Evolutionary conservation across 306 rosid species (phyloP), one percentile per base, ranked within the genome.

Genomic region (Gynostemma pentaphyllum): DNA sequence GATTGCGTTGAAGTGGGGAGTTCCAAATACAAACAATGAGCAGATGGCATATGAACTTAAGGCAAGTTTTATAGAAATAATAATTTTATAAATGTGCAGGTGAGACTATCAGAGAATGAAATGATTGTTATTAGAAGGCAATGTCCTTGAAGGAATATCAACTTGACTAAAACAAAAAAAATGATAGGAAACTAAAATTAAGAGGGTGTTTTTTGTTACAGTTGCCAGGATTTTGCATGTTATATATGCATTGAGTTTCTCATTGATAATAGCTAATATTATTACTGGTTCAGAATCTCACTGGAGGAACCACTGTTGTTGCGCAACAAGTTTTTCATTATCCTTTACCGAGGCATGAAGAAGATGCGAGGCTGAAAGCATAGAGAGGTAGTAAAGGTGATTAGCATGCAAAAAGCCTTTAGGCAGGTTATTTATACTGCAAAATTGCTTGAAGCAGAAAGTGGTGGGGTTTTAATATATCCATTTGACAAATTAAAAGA

Each of bases 381-480:
- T 76, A 87, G 86, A 72, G 97, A 90, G 82, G 77, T 90, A 15
- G 95, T 75, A n/a, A 90, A 87, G 72, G 88, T 90, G 55, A 80
- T 90, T 44, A 84, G 90, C 1, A 90, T 77, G 94, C 97, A 90
- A 79, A 87, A 75, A 78, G 51, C 42, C 47, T 67, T 77, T 46
- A 67, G 63, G 22, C 86, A 67, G 68, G 90, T 87, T 75, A 69
- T 78, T 30, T 15, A 74, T 77, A 90, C 95, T 36, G 86, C 97
- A 52, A 83, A 66, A 54, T 27, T 64, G 24, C 84, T 90, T 63
- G 95, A 82, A 69, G 72, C 78, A 73, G 94, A 84, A 78, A 90
- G 94, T 28, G 90, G 97, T 48, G 95, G 97, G 70, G 39, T 85
- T 65, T 68, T 90, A 66, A 81, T 87, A 77, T 87, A n/a, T n/a